Evolutionary conservation across 495 filamentous ascomycete species (phyloP), one percentile per base, ranked within the genome.

Genomic region (Jackrogersella minutella): DNA sequence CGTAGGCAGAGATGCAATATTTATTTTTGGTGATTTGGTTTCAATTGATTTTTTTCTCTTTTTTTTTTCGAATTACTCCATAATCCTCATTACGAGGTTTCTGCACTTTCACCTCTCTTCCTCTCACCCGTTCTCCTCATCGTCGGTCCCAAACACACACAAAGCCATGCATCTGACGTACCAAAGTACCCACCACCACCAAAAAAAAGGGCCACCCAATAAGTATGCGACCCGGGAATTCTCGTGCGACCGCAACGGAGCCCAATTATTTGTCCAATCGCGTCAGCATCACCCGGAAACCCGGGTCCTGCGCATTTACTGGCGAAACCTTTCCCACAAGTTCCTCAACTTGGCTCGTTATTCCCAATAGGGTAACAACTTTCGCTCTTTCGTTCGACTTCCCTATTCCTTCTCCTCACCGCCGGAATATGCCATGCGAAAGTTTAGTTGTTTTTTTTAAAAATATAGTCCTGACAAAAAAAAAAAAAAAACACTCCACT

Each of bases 261-360:
- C 54, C 28, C 19, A 21, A 11, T 31, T 36, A 4, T 5, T 10
- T 22, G 36, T n/a, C 64, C 64, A 68, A 67, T 67, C 50, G 36
- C 26, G 30, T 43, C 41, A 56, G 39, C 55, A 26, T 37, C 54
- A 30, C 61, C 66, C 66, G 57, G 52, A 41, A 16, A 30, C 66
- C 61, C 56, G 66, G 66, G 44, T 69, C 56, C 44, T 46, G 34
- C 30, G 36, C 37, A 22, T 37, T 44, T 17, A 55, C 49, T 30
- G 33, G 21, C 41, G 41, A 22, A 9, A 22, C 41, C 16, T 33
- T 33, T n/a, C n/a, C n/a, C n/a, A n/a, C n/a, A n/a, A n/a, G n/a
- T n/a, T n/a, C n/a, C n/a, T n/a, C n/a, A n/a, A n/a, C n/a, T n/a
- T n/a, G n/a, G n/a, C 47, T 31, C 41, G n/a, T 19, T 37, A 31